phyloP scores from a whole-genome alignment of 2,329 filamentous ascomycete species.

The Aureobasidium leucospermi region DNA sequence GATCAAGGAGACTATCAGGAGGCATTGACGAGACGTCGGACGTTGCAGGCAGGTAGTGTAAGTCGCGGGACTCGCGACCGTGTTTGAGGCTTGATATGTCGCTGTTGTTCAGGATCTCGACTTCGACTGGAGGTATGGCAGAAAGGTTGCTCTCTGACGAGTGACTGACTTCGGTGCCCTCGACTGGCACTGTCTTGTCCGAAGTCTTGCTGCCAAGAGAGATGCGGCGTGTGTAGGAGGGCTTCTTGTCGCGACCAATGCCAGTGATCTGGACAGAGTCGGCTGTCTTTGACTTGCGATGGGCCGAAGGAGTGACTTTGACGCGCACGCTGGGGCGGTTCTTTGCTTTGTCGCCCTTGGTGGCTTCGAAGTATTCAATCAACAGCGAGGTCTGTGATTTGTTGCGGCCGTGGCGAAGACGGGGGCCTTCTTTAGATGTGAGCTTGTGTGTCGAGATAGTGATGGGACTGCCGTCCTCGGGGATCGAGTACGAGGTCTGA shows the following conservation, averaged over 20 bases:
- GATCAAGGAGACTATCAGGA: conserved; percentile 61
- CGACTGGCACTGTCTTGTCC: conserved; percentile 23
- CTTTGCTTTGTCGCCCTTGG: conserved; percentile 54
- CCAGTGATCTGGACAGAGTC: conserved; percentile 86
- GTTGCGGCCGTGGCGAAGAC: conserved; percentile 43
- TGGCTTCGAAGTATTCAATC: conserved; percentile 90
- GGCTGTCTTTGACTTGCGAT: conserved; percentile 48
- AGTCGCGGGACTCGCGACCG: conserved; percentile 41
- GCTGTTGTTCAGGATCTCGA: conserved; percentile 72
- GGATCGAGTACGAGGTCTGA: conserved; percentile 68
- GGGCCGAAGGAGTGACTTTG: conserved; percentile 67
- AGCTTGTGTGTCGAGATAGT: conserved; percentile 77
- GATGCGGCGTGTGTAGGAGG: conserved; percentile 61
- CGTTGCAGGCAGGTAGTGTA: conserved; percentile 57
- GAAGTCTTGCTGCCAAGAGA: conserved; percentile 47
- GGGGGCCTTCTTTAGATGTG: conserved; percentile 38
- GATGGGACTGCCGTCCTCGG: conserved; percentile 82
- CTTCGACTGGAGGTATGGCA: conserved; percentile 67
- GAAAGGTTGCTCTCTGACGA: conserved; percentile 73
- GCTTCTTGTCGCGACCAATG: conserved; percentile 63
- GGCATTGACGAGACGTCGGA: conserved; percentile 86
- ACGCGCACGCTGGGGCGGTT: conserved; percentile 76
- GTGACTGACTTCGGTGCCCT: conserved; percentile 51
- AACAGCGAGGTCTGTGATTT: conserved; percentile 82
- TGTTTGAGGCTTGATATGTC: conserved; percentile 51